phyloP scores from a whole-genome alignment of 352 stramenopile genomes.

The Phytophthora meadii region DNA sequence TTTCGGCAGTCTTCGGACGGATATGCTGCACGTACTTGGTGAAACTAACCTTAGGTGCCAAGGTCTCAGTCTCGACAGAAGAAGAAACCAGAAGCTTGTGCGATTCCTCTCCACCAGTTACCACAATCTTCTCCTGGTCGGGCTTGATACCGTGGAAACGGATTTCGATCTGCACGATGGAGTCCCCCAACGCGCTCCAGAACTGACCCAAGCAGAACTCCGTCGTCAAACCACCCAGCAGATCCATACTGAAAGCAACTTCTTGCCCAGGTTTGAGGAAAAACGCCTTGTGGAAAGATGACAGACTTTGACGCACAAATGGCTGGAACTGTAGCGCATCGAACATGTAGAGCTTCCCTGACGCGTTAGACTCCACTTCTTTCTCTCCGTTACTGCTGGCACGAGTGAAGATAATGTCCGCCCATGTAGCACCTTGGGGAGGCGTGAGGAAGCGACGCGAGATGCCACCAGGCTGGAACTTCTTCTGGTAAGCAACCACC shows the following conservation, averaged over 20 bases:
- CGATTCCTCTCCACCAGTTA: slow-evolving; percentile 71
- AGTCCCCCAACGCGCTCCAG: slow-evolving; percentile 89
- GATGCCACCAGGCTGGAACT: slow-evolving; percentile 70
- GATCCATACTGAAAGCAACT: slow-evolving; percentile 71
- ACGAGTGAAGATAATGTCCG: slow-evolving; percentile 83
- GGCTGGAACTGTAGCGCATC: slow-evolving; percentile 91
- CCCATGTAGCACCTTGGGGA: slow-evolving; percentile 84
- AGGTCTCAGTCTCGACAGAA: slow-evolving; percentile 76
- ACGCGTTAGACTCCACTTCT: slow-evolving; percentile 70
- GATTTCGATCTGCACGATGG: slow-evolving; percentile 81
- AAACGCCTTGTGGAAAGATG: slow-evolving; percentile 74
- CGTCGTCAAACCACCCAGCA: slow-evolving; percentile 78
- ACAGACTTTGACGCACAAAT: slow-evolving; percentile 82
- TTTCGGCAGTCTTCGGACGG: slow-evolving; percentile 75
- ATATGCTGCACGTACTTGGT: slow-evolving; percentile 88
- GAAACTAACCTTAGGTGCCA: slow-evolving; percentile 78
- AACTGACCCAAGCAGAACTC: slow-evolving; percentile 92
- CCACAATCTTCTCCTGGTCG: slow-evolving; percentile 61
- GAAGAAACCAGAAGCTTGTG: slow-evolving; percentile 82
- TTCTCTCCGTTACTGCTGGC: slow-evolving; percentile 36
- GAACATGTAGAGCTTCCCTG: slow-evolving; percentile 85
- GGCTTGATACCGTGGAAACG: slow-evolving; percentile 87
- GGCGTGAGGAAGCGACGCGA: slow-evolving; percentile 85
- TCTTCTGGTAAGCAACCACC: slow-evolving; percentile 51
- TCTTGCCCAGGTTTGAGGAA: slow-evolving; percentile 73